Percentiles rank a stretch among this genome's conserved stretches.
Evolutionary conservation across 305 asterid genomes (phyloP).

Genomic region (Andrographis paniculata): DNA sequence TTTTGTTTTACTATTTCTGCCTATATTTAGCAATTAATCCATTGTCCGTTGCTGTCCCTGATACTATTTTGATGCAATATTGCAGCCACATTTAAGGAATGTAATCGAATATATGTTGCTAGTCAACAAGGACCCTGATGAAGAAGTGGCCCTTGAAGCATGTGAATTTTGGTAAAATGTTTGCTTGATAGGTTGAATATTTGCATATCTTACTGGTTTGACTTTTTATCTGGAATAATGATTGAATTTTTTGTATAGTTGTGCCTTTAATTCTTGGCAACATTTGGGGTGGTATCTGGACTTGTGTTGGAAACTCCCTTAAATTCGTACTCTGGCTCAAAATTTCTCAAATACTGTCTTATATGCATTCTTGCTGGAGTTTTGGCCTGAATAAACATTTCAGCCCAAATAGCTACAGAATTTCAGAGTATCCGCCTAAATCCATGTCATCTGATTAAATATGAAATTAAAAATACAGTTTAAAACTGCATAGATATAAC

Average conservation of each 20-base stretch:
- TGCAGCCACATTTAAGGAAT: slow-evolving; percentile 89
- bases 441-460: too few relatives aligned
- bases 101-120: slow-evolving; percentile 83
- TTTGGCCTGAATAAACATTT: too few relatives aligned
- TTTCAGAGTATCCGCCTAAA: too few relatives aligned
- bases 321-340: too few relatives aligned
- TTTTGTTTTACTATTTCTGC: slow-evolving; percentile 11
- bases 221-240: not conserved
- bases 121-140: slow-evolving; percentile 87
- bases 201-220: slow-evolving; percentile 4
- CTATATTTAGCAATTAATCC: slow-evolving; percentile 1
- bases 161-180: slow-evolving; percentile 90
- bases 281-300: too few relatives aligned
- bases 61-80: slow-evolving; percentile 18
- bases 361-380: too few relatives aligned
- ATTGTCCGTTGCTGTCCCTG: slow-evolving; percentile 20
- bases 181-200: slow-evolving; percentile 4
- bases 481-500: too few relatives aligned
- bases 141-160: slow-evolving; percentile 97
- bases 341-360: too few relatives aligned
- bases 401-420: too few relatives aligned
- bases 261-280: slow-evolving; percentile 6
- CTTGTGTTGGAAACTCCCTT: too few relatives aligned
- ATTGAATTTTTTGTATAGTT: slow-evolving; percentile 2
- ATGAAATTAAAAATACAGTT: too few relatives aligned